Base-by-base conservation (phyloP, 345 rosid genomes). In the Arabis hirsuta region DNA sequence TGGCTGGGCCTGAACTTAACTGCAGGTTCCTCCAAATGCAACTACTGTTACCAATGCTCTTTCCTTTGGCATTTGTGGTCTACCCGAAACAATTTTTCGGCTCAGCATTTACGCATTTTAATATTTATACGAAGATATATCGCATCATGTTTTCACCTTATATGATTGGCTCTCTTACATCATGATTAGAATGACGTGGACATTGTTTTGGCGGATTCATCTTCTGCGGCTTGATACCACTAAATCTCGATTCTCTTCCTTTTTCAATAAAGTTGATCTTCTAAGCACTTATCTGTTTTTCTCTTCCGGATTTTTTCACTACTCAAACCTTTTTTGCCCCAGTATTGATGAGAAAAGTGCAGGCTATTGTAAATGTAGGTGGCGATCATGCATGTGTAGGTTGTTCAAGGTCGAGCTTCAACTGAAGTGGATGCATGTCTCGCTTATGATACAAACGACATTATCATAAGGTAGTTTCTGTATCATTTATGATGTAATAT, bases 341-440 rank as follows among this genome's bases (percentile, higher is more conserved):
- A 10, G n/a, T 39, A 41, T 65, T 67, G 53, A 59, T 72, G 47
- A 46, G 62, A 7, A 65, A 62, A 66, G 50, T 46, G 71, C 69
- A 94, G 98, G 98, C 98, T 66, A 78, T 95, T 46, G 96, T 91
- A 32, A 95, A 91, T 71, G 93, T 89, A 55, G 96, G 97, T 59
- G 88, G 90, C 34, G 97, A 95, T 81, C 82, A 91, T 77, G 82
- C 82, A 91, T 77, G 82, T 88, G 47, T 89, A 86, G 78, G 67
- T 88, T 61, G 98, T 94, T 34, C 97, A 97, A 10, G 99, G 99
- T 72, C 83, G 96, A 71, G 99, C 91, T 70, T 95, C 97, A 27
- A 95, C 97, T 13, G 97, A 95, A 84, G 96, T 89, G 64, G 99
- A 91, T 89, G 97, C 96, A 26, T 84, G 99, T 46, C 80, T 89